Percentiles rank a stretch among this genome's conserved stretches.
Evolutionary conservation across 495 filamentous ascomycete species (phyloP).

Genomic region (Annulohypoxylon bovei): DNA sequence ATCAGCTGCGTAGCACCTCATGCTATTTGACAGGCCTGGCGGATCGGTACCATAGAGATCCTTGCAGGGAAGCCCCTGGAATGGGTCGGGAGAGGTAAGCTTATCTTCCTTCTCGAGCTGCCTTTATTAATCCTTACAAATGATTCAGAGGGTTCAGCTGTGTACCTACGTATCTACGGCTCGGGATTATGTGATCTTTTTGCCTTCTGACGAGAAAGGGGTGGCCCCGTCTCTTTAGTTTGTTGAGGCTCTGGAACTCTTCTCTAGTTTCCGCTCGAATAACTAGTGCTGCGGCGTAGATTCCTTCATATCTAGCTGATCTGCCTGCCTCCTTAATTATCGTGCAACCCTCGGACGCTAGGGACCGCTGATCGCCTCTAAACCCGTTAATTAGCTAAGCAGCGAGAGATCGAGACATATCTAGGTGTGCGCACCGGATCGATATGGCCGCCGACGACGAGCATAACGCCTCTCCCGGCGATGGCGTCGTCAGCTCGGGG

Average conservation of each 20-base stretch:
- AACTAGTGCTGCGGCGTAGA: not conserved
- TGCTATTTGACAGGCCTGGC: not conserved
- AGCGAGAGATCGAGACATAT: not conserved
- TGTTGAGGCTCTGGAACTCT: not conserved
- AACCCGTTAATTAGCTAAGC: not conserved
- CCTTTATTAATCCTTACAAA: constrained; percentile 22
- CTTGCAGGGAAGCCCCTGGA: not conserved
- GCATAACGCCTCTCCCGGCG: not conserved
- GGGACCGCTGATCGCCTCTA: not conserved
- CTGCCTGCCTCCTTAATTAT: not conserved
- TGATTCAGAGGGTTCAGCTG: not conserved
- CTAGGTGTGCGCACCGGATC: not conserved
- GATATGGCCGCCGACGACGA: constrained; percentile 12
- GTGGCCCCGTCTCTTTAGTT: not conserved
- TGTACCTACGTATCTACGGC: not conserved
- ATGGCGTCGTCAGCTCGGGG: constrained; percentile 10
- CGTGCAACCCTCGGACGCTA: not conserved
- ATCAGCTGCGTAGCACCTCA: not conserved
- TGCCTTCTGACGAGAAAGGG: not conserved
- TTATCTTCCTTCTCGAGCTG: constrained; percentile 1
- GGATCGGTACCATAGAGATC: constrained; percentile 12
- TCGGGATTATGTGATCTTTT: not conserved
- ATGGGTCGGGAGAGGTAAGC: constrained; percentile 7
- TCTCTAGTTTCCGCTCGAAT: not conserved
- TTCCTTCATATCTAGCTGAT: not conserved